A percentile compares a stretch with the other conserved stretches of the same genome.
Conservation (phyloP, 1,284 basidiomycete species). For the Marasmius oreades region DNA sequence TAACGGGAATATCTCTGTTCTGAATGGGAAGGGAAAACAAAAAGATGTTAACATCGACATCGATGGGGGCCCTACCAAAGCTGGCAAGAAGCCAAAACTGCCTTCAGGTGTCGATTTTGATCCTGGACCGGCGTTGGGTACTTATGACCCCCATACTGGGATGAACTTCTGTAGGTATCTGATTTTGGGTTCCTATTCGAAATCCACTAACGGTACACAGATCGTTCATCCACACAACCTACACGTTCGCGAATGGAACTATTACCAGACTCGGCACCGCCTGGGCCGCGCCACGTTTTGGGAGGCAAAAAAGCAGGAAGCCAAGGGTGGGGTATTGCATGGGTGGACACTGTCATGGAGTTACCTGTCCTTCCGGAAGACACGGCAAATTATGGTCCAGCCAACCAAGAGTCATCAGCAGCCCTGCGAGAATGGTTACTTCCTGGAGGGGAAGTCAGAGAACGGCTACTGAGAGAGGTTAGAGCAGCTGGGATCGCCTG, state of each 20-base stretch:
- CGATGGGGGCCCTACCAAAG: slow-evolving; percentile 19
- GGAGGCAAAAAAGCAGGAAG: slow-evolving; percentile 73
- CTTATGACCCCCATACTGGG: slow-evolving; percentile 73
- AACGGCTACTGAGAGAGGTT: not conserved
- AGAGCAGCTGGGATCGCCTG: slow-evolving; percentile 1
- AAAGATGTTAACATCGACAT: slow-evolving; percentile 21
- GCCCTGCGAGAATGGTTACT: not conserved
- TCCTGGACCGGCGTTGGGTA: slow-evolving; percentile 46
- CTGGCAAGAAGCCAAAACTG: slow-evolving; percentile 31
- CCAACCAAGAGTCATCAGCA: not conserved
- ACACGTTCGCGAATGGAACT: slow-evolving; percentile 60
- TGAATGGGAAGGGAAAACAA: slow-evolving; percentile 19
- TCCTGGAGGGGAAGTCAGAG: not conserved
- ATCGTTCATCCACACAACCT: slow-evolving; percentile 70
- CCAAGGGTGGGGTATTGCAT: slow-evolving; percentile 74
- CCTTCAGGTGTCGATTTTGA: slow-evolving; percentile 21
- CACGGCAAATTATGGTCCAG: not conserved
- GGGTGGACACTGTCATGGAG: slow-evolving; percentile 74
- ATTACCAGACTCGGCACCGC: slow-evolving; percentile 35
- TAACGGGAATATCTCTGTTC: slow-evolving; percentile 20
- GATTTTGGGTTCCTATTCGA: slow-evolving; percentile 11
- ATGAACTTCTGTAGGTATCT: slow-evolving; percentile 59
- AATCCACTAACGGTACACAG: slow-evolving; percentile 32
- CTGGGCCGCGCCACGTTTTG: slow-evolving; percentile 42
- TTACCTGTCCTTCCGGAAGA: slow-evolving; percentile 26